Base-by-base conservation (phyloP, 495 filamentous ascomycete species). In the Aspergillus biplanus region DNA sequence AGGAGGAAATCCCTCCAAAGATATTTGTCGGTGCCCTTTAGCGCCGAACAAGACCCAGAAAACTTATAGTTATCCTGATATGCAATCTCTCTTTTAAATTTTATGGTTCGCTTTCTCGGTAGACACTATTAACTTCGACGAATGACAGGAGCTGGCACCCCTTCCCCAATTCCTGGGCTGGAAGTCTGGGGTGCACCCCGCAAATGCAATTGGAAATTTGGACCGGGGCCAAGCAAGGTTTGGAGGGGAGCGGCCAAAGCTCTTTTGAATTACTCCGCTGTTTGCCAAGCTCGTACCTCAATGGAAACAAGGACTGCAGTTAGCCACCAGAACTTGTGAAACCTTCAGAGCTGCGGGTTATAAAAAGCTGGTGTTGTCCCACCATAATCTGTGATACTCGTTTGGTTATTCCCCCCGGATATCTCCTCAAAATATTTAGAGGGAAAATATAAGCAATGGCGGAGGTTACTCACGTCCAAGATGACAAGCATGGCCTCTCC, bases 401-500 rank as follows among this genome's bases (percentile, higher is more conserved):
- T 35, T 27, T 27, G 4, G 39, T 15, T 44, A 4, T 11, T 44
- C 39, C n/a, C 37, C n/a, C 39, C n/a, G 11, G 8, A 44, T 44
- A 44, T 44, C 39, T 44, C 39, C n/a, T 44, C 39, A 44, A 11
- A 11, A 44, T 15, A 44, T 44, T 15, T 15, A 44, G 39, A 44
- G 39, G 39, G 8, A 44, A 44, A 18, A 60, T 12, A 32, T 7
- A 33, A 18, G 50, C 46, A 44, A 61, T 58, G 55, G 50, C 34
- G 50, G 49, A 42, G 4, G 35, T 47, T 7, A 61, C 9, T 31
- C 42, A 32, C 49, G 48, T 15, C 4, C 6, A 44, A 15, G 39
- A 54, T 33, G 58, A 61, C 34, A 61, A 61, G 58, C 34, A 61
- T 13, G 58, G 49, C 37, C 46, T 61, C 49, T 61, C 58, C 21